These are phyloP conservation scores for Monilinia fructigena DNA, from an alignment of 2,329 filamentous ascomycete genomes.

Conservation along the genomic window DNA sequence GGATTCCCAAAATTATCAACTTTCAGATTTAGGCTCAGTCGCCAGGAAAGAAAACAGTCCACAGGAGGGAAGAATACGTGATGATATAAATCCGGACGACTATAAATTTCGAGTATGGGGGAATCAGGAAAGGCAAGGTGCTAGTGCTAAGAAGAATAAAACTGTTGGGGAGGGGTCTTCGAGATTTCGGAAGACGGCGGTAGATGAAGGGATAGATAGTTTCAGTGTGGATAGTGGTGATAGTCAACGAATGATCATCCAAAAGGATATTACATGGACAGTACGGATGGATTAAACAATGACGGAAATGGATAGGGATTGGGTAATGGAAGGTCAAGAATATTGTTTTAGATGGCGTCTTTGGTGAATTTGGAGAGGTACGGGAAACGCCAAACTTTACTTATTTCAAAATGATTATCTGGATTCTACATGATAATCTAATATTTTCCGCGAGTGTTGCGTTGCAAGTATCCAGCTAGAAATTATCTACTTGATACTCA, in stretches of 20 bases:
- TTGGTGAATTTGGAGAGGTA: neutral
- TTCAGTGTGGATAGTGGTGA: conserved; percentile 27
- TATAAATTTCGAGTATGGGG: conserved; percentile 25
- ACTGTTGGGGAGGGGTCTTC: neutral
- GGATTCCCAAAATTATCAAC: conserved; percentile 20
- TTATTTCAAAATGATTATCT: neutral
- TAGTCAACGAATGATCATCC: conserved; percentile 30
- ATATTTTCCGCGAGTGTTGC: neutral
- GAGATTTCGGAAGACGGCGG: neutral
- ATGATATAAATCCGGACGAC: conserved; percentile 21
- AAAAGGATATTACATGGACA: conserved; percentile 35
- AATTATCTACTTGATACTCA: neutral
- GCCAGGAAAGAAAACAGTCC: neutral
- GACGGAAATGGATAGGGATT: neutral
- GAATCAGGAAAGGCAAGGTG: conserved; percentile 1
- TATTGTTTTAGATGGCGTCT: neutral
- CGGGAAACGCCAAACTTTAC: neutral
- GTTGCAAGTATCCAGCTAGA: neutral
- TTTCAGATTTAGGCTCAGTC: conserved; percentile 17
- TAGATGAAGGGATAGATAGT: conserved; percentile 2
- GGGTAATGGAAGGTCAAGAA: neutral
- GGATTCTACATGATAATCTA: neutral
- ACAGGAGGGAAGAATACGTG: neutral
- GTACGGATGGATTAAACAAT: conserved; percentile 27
- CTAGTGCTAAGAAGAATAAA: neutral